A percentile compares a stretch with the other conserved stretches of the same genome.
These are phyloP conservation scores for Marchantia paleacea DNA, from an alignment of 225 moss, liverwort and hornwort genomes.

Conservation along the genomic window DNA sequence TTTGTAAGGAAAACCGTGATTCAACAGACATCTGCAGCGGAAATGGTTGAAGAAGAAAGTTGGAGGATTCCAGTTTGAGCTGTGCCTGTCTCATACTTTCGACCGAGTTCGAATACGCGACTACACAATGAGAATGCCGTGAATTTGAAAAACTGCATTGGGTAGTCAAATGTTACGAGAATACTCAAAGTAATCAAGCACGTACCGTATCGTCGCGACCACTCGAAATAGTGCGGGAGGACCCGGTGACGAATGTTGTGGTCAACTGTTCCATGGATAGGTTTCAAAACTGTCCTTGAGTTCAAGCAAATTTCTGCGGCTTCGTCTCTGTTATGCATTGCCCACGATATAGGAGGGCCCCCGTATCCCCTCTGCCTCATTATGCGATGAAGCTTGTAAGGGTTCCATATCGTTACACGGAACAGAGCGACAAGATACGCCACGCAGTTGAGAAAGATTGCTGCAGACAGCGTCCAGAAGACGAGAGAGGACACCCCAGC, in stretches of 20 bases:
- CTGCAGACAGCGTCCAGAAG: conserved; percentile 5
- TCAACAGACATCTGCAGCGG: neutral
- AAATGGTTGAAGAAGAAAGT: too few relatives aligned
- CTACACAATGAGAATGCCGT: too few relatives aligned
- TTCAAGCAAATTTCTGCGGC: conserved; percentile 4
- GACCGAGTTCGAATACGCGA: neutral
- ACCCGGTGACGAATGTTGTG: conserved; percentile 17
- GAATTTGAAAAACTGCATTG: neutral
- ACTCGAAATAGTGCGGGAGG: conserved; percentile 15
- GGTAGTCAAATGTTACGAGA: neutral
- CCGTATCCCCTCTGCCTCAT: conserved; percentile 20
- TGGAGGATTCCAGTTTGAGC: too few relatives aligned
- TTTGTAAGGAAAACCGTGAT: neutral
- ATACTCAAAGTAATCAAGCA: neutral
- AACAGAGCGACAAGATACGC: conserved; percentile 11
- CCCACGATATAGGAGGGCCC: conserved; percentile 19
- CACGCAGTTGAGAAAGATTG: conserved; percentile 15
- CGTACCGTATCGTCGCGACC: conserved; percentile 17
- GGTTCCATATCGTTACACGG: conserved; percentile 17
- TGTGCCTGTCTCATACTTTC: neutral
- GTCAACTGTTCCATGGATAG: neutral
- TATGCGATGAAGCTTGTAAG: conserved; percentile 17
- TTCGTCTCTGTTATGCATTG: conserved; percentile 25
- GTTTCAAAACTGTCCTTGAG: neutral
- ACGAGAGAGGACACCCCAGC: neutral